Percentiles rank a stretch among this genome's conserved stretches.
These are phyloP conservation scores for Lepidium africanum DNA, from an alignment of 345 rosid genomes.

Conservation along the genomic window DNA sequence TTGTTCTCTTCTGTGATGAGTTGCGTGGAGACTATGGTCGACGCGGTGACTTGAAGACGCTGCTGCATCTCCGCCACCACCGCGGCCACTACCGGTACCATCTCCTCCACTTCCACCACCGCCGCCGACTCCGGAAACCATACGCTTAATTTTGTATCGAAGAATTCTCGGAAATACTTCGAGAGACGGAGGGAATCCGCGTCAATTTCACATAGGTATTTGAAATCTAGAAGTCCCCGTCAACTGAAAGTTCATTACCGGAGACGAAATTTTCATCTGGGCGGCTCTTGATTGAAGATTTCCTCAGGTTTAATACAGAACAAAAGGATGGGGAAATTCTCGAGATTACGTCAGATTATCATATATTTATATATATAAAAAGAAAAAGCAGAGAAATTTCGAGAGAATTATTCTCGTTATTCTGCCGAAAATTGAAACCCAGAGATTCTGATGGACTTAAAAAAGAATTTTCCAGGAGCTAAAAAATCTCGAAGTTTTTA, in stretches of 20 bases:
- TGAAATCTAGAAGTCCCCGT: conserved; percentile 12
- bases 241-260: not conserved
- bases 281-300: not conserved
- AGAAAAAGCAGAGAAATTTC: not conserved
- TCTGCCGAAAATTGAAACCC: conserved; percentile 19
- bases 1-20: conserved; percentile 2
- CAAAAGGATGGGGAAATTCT: not conserved
- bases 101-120: not conserved
- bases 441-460: conserved; percentile 6
- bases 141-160: not conserved
- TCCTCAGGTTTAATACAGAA: not conserved
- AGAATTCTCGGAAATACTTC: not conserved
- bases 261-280: not conserved
- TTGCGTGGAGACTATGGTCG: not conserved
- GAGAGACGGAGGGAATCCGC: not conserved
- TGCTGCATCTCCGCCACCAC: not conserved
- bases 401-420: not conserved
- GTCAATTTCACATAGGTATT: not conserved
- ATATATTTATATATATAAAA: not conserved
- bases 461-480: not conserved
- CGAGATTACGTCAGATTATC: conserved; percentile 4
- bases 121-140: conserved; percentile 4
- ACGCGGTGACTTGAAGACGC: not conserved
- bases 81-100: not conserved
- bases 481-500: not conserved